A percentile compares a stretch with the other conserved stretches of the same genome.
Evolutionary conservation across 129 eudicot species (phyloP).

Genomic region (Artemisia argyi): DNA sequence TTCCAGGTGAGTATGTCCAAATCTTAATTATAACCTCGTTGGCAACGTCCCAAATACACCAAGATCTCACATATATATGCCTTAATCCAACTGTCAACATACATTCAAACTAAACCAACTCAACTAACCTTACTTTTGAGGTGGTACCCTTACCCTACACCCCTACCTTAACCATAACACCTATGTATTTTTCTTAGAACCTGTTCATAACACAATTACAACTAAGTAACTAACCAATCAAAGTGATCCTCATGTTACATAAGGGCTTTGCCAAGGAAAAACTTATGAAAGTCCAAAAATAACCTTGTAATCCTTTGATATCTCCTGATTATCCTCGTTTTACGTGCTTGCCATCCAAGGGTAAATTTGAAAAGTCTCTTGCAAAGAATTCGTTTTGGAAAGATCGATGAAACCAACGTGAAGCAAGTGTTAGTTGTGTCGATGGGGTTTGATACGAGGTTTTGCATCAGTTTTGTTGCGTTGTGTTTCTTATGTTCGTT

Average conservation of each 20-base stretch:
- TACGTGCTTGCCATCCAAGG: slow-evolving; percentile 8
- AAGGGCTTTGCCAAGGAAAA: not conserved
- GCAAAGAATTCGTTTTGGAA: not conserved
- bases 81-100: slow-evolving; percentile 32
- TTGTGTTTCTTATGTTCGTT: slow-evolving; percentile 14
- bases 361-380: slow-evolving; percentile 4
- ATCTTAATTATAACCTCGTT: slow-evolving; percentile 34
- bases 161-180: slow-evolving; percentile 16
- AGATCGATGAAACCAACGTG: slow-evolving; percentile 17
- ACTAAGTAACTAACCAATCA: slow-evolving; percentile 18
- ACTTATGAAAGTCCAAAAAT: not conserved
- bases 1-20: slow-evolving; percentile 35
- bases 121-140: slow-evolving; percentile 28
- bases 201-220: slow-evolving; percentile 15
- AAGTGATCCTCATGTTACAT: not conserved
- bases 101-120: slow-evolving; percentile 25
- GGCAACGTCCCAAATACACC: slow-evolving; percentile 31
- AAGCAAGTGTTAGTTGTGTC: not conserved
- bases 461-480: slow-evolving; percentile 25
- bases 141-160: slow-evolving; percentile 16
- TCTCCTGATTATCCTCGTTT: not conserved
- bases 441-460: slow-evolving; percentile 39
- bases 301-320: slow-evolving; percentile 14
- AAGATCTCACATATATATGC: slow-evolving; percentile 21
- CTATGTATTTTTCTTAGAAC: slow-evolving; percentile 9